Evolutionary conservation across 2,329 filamentous ascomycete genomes (phyloP), one percentile per base, ranked within the genome.

Genomic region (Pestalotiopsis fici): DNA sequence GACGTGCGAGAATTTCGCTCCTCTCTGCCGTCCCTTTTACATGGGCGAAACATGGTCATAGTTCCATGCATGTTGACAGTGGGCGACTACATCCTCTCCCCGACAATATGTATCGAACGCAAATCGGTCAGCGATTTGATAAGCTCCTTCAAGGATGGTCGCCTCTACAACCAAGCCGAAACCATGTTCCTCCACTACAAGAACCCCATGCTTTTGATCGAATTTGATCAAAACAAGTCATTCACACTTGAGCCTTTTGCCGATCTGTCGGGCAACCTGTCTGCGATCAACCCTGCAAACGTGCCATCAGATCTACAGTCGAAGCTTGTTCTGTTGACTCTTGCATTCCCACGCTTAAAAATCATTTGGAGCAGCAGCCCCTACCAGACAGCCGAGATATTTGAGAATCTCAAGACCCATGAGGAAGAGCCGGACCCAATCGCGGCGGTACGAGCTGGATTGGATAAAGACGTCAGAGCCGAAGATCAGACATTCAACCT

Each of bases 1-100:
- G 96, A 99, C 74, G 93, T 98, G 35, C 93, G 96, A 76, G 96
- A 99, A 80, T 98, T 99, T 78, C 90, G 96, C 70, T 98, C 95
- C 37, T 95, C 93, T 1, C 86, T 99, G 0, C 95, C 96, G 0
- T 97, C 94, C 1, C 87, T 99, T 3, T 86, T 98, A 2, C 95
- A 99, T 78, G 96, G 93, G 1, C 91, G 93, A 64, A 93, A 89
- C 73, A 95, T 98, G 83, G 85, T 94, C 39, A 90, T 98, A 56
- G 91, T 98, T 0, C 96, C 96, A 2, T 98, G 95, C 80, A 97
- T 97, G 88, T 84, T 99, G 68, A 99, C 95, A 0, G 95, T 99
- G 0, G 96, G 94, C 70, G 96, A 99, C 82, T 99, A 99, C 79
- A 91, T 99, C 69, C 86, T 99, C 55, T 96, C 93, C 1, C 95